These are phyloP conservation scores for Saccharomyces cerevisiae DNA, from an alignment of 805 yeast genomes.

Conservation along the genomic window DNA sequence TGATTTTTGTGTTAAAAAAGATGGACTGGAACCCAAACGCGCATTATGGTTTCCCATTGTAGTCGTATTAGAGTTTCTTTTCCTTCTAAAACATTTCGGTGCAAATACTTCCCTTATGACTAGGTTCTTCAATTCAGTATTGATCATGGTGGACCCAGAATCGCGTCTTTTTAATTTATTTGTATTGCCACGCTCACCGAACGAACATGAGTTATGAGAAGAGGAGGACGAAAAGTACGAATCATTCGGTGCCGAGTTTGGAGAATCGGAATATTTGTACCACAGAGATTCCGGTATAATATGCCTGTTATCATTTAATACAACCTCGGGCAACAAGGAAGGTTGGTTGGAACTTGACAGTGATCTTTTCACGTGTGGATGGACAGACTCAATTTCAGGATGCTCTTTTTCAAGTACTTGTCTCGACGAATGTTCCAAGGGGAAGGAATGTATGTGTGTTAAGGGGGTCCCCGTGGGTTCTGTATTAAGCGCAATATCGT, in stretches of 20 bases:
- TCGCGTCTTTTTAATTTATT: slow-evolving; percentile 8
- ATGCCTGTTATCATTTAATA: slow-evolving; percentile 83
- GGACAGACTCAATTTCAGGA: not conserved
- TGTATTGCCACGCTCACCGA: not conserved
- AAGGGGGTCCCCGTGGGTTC: slow-evolving; percentile 5
- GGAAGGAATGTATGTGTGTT: slow-evolving; percentile 17
- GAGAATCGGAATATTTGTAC: slow-evolving; percentile 47
- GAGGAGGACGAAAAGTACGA: slow-evolving; percentile 12
- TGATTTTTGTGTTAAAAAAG: slow-evolving; percentile 1
- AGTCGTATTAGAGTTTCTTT: not conserved
- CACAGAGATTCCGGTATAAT: slow-evolving; percentile 78
- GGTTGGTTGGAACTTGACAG: slow-evolving; percentile 2
- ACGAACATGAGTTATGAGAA: not conserved
- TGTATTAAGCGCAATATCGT: slow-evolving; percentile 3
- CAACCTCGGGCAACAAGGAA: slow-evolving; percentile 59
- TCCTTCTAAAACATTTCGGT: slow-evolving; percentile 10
- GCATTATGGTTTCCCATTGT: not conserved
- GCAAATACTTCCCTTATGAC: slow-evolving; percentile 65
- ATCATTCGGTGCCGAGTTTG: slow-evolving; percentile 28
- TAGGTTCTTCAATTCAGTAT: slow-evolving; percentile 60
- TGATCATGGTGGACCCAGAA: slow-evolving; percentile 52
- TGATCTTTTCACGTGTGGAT: not conserved
- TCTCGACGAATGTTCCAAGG: slow-evolving; percentile 9
- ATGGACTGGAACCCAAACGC: not conserved
- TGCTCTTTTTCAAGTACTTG: slow-evolving; percentile 1